Percentiles rank a stretch among this genome's conserved stretches.
These are phyloP conservation scores for Cordyceps tenuipes DNA, from an alignment of 2,329 filamentous ascomycete species.

Conservation along the genomic window DNA sequence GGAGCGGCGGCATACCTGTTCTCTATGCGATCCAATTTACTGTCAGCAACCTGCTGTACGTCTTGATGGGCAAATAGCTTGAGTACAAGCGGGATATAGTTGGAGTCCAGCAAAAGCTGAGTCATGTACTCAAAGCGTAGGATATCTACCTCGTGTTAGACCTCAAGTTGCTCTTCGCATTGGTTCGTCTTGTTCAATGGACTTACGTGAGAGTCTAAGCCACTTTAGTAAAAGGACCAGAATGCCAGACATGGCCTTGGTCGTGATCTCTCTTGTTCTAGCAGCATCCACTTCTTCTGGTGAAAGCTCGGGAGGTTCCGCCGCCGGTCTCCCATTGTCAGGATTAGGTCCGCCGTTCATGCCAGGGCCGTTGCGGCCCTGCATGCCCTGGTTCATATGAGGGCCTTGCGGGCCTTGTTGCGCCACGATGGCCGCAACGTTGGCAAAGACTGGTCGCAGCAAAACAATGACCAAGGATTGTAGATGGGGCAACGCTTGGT, in stretches of 20 bases:
- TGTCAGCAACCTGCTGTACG: slow-evolving; percentile 81
- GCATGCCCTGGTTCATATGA: slow-evolving; percentile 36
- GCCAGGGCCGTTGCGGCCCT: slow-evolving; percentile 30
- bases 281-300: slow-evolving; percentile 75
- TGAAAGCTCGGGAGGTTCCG: slow-evolving; percentile 39
- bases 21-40: slow-evolving; percentile 72
- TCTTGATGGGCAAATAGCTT: slow-evolving; percentile 95
- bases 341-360: slow-evolving; percentile 30
- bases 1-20: slow-evolving; percentile 50
- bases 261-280: slow-evolving; percentile 75
- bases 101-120: slow-evolving; percentile 86
- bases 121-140: slow-evolving; percentile 94
- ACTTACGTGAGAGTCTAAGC: slow-evolving; percentile 88
- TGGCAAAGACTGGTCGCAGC: slow-evolving; percentile 77
- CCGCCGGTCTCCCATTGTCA: slow-evolving; percentile 16
- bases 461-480: slow-evolving; percentile 92
- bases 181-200: not conserved
- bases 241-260: slow-evolving; percentile 86
- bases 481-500: slow-evolving; percentile 69
- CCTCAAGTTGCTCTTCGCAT: not conserved
- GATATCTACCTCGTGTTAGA: slow-evolving; percentile 52
- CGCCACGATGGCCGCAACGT: slow-evolving; percentile 75
- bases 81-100: slow-evolving; percentile 84
- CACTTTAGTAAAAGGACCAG: slow-evolving; percentile 87
- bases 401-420: slow-evolving; percentile 45